Conservation (phyloP, 108 stramenopile species). For the Stephanodiscus triporus region DNA sequence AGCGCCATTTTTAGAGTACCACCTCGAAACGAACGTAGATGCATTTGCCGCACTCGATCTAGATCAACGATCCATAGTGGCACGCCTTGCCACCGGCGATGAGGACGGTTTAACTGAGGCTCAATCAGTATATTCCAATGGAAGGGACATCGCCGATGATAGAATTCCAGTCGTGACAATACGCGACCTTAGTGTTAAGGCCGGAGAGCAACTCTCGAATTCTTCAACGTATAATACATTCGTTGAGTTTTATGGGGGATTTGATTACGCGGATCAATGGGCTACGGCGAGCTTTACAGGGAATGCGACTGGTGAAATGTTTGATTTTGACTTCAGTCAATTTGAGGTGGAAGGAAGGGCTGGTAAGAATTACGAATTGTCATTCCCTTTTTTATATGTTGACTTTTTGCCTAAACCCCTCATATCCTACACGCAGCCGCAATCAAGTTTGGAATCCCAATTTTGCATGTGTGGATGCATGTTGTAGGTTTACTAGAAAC, state of each 20-base stretch:
- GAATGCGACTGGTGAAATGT: not conserved
- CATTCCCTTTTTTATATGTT: not conserved
- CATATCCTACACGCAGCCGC: constrained; percentile 17
- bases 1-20: not conserved
- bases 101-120: constrained; percentile 18
- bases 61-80: constrained; percentile 20
- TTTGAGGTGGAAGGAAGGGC: constrained; percentile 23
- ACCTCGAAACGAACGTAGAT: constrained; percentile 14
- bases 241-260: constrained; percentile 15
- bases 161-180: not conserved
- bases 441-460: constrained; percentile 21
- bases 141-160: not conserved
- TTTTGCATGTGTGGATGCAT: constrained; percentile 18
- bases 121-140: constrained; percentile 12
- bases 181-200: constrained; percentile 2
- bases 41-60: constrained; percentile 9
- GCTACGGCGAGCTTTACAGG: constrained; percentile 19
- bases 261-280: constrained; percentile 28
- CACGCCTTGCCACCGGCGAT: constrained; percentile 17
- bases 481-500: constrained; percentile 12
- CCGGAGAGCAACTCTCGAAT: constrained; percentile 7
- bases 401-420: not conserved
- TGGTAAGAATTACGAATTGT: constrained; percentile 2
- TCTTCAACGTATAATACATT: constrained; percentile 27
- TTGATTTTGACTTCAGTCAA: constrained; percentile 13